Evolutionary conservation across 305 asterid genomes (phyloP), one percentile per base, ranked within the genome.

Genomic region (Fraxinus ornus): DNA sequence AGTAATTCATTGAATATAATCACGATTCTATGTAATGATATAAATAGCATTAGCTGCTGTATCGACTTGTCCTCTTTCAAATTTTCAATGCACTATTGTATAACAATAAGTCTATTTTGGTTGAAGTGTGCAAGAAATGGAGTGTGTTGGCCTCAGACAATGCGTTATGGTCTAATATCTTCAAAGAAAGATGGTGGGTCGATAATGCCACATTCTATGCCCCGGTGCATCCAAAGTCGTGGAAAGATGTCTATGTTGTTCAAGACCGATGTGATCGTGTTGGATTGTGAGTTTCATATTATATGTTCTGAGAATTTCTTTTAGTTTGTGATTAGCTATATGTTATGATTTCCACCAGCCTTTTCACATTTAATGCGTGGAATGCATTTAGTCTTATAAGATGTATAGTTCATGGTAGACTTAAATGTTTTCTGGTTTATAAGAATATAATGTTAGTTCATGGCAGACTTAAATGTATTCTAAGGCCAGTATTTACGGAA

Each of bases 91-190:
- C 19, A 77, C 66, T 77, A n/a, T 28, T 79, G 35, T 35, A 7
- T 44, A 83, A 3, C 19, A 81, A 66, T 7, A 81, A 77, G 80
- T 36, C 30, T 79, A 77, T 83, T 41, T 44, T 88, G 84, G 84
- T 81, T 44, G 55, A 90, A 93, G 98, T 94, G 44, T 94, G 97
- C 93, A 93, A 97, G 91, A 93, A 90, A 83, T 94, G 96, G 97
- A 91, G 88, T 84, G 85, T 77, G 70, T 73, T 92, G 77, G 94
- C 91, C 10, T 89, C 95, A 3, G 94, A 90, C 4, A 80, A 90
- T 75, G 82, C 62, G 8, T 77, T 94, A 41, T 94, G 98, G 97
- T 90, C 84, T 85, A 87, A 81, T 82, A 91, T 92, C 62, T 94
- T 92, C 52, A 85, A 36, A 79, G 93, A 92, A 82, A 89, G 97